These are phyloP conservation scores for Saccharomycopsis schoenii DNA, from an alignment of 805 yeast species.

Conservation along the genomic window DNA sequence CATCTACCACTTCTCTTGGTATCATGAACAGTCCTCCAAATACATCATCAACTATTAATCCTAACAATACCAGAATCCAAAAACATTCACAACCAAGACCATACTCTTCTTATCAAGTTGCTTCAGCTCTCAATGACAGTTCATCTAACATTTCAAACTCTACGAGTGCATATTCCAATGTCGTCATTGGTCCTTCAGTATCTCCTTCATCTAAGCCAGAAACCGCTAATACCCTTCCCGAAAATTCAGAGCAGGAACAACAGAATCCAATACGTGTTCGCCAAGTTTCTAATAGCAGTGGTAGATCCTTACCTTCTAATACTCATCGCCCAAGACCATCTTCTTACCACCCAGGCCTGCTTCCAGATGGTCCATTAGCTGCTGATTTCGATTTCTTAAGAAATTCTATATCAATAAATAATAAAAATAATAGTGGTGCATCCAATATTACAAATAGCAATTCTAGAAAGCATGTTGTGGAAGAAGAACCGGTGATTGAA, in stretches of 20 bases:
- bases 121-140: neutral
- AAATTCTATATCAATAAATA: constrained; percentile 1
- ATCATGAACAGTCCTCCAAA: constrained; percentile 7
- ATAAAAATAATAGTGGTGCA: neutral
- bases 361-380: constrained; percentile 21
- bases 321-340: constrained; percentile 70
- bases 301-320: constrained; percentile 32
- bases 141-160: neutral
- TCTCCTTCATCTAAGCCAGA: constrained; percentile 10
- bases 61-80: neutral
- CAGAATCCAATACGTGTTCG: constrained; percentile 48
- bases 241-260: constrained; percentile 16
- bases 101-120: constrained; percentile 11
- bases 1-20: constrained; percentile 16
- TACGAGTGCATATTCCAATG: neutral
- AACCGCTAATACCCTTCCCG: constrained; percentile 6
- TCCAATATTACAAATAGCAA: neutral
- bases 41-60: neutral
- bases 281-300: constrained; percentile 52
- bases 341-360: constrained; percentile 65
- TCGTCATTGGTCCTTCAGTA: constrained; percentile 8
- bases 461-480: neutral
- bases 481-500: constrained; percentile 4
- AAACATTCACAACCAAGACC: constrained; percentile 6
- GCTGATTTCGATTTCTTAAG: constrained; percentile 21